A percentile compares a stretch with the other conserved stretches of the same genome.
Evolutionary conservation across 768 basidiomycete species (phyloP).

Genomic region (Pleurotus sapidus): DNA sequence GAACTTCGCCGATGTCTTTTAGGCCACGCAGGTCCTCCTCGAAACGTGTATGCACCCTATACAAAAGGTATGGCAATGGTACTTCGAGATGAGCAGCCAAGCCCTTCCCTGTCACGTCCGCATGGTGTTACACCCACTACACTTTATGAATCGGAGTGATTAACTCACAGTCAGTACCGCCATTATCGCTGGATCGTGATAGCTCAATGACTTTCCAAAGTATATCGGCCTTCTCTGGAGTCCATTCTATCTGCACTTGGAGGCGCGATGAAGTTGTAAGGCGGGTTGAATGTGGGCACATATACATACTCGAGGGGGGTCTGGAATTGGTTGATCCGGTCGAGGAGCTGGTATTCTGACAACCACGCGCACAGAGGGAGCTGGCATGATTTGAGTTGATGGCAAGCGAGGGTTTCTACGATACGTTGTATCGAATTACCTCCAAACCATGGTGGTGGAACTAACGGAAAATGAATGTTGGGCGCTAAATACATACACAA

Average conservation of each 20-base stretch:
- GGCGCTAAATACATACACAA: too few species aligned
- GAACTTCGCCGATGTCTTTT: constrained; percentile 64
- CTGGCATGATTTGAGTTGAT: constrained; percentile 21
- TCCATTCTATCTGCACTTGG: constrained; percentile 75
- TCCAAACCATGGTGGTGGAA: too few species aligned
- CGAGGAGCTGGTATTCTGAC: constrained; percentile 78
- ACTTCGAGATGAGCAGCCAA: constrained; percentile 78
- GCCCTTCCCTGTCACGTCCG: constrained; percentile 63
- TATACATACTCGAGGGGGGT: constrained; percentile 66
- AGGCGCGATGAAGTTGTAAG: constrained; percentile 8
- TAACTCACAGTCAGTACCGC: constrained; percentile 75
- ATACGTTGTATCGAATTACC: too few species aligned
- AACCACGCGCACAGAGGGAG: constrained; percentile 59
- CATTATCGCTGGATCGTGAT: constrained; percentile 68
- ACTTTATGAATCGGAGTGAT: background rate
- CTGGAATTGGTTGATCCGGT: constrained; percentile 62
- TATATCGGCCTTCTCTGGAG: constrained; percentile 75
- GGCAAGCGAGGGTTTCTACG: too few species aligned
- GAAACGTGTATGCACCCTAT: constrained; percentile 79
- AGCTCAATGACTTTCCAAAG: constrained; percentile 86
- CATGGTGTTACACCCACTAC: background rate
- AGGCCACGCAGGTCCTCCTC: constrained; percentile 82
- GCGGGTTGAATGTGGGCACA: background rate
- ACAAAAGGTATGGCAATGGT: constrained; percentile 81
- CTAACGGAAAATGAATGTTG: too few species aligned